These are phyloP conservation scores for Coemansia sp. DNA, from an alignment of 192 early-diverging fungal genomes.

Conservation along the genomic window DNA sequence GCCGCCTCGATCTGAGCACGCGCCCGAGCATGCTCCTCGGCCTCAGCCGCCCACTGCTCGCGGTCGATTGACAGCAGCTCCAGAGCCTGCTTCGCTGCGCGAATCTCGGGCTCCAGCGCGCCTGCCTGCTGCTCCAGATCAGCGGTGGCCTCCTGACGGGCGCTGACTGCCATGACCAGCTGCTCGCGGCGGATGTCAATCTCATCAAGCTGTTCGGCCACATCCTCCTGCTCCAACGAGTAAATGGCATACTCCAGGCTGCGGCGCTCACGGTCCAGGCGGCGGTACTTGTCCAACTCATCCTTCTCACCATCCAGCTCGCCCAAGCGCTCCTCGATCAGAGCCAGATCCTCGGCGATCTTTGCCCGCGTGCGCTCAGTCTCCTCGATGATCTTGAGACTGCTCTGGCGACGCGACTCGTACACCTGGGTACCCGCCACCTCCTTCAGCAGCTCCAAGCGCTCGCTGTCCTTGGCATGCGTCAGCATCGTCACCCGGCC, in stretches of 20 bases:
- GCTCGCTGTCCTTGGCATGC: slow-evolving; percentile 87
- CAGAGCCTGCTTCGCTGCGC: slow-evolving; percentile 56
- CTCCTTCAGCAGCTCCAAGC: slow-evolving; percentile 87
- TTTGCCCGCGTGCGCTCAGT: slow-evolving; percentile 76
- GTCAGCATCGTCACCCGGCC: slow-evolving; percentile 87
- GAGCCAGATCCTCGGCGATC: slow-evolving; percentile 81
- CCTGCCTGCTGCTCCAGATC: slow-evolving; percentile 51
- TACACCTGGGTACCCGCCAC: slow-evolving; percentile 97
- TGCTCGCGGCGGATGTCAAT: slow-evolving; percentile 49
- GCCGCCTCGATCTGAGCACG: slow-evolving; percentile 73
- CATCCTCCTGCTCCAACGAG: slow-evolving; percentile 78
- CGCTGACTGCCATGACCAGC: slow-evolving; percentile 53
- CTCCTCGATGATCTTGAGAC: slow-evolving; percentile 88
- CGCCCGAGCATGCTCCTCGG: slow-evolving; percentile 67
- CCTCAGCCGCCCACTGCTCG: slow-evolving; percentile 63
- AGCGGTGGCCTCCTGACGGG: slow-evolving; percentile 52
- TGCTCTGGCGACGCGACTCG: slow-evolving; percentile 83
- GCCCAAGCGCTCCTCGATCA: slow-evolving; percentile 80
- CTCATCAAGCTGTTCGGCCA: slow-evolving; percentile 71
- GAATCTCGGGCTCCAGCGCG: slow-evolving; percentile 54
- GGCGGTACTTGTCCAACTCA: slow-evolving; percentile 84
- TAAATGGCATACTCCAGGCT: slow-evolving; percentile 93
- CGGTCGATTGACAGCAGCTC: slow-evolving; percentile 65
- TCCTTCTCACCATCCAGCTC: slow-evolving; percentile 94
- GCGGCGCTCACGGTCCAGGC: slow-evolving; percentile 76